Conservation (phyloP, 768 basidiomycete genomes). For the Hortiboletus campestris region DNA sequence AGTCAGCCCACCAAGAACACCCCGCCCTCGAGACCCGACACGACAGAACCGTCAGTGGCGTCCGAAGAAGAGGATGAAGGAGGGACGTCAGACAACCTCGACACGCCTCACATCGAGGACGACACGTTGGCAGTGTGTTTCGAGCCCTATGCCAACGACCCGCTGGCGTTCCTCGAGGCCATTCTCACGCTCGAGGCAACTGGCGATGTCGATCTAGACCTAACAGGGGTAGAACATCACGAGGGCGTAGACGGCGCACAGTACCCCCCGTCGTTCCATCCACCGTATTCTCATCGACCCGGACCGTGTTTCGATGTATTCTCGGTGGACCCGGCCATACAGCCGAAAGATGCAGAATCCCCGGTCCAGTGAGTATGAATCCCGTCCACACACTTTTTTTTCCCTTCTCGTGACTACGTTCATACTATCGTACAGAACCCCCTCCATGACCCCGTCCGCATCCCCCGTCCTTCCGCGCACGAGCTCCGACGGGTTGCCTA, state of each 20-base stretch:
- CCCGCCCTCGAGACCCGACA: background rate
- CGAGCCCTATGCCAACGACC: slow-evolving; percentile 47
- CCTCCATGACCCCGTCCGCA: too few relatives aligned
- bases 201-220: background rate
- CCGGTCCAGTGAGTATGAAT: too few relatives aligned
- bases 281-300: background rate
- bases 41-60: background rate
- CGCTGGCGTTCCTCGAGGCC: slow-evolving; percentile 37
- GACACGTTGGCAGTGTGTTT: background rate
- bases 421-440: too few relatives aligned
- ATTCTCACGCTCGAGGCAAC: background rate
- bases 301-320: background rate
- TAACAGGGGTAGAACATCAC: background rate
- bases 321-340: background rate
- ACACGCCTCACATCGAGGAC: background rate
- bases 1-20: too few relatives aligned
- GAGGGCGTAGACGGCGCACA: too few relatives aligned
- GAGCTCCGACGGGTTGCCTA: too few relatives aligned
- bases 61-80: background rate
- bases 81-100: background rate
- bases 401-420: too few relatives aligned
- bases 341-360: too few relatives aligned
- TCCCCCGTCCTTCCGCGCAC: too few relatives aligned
- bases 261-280: background rate
- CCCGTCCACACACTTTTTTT: too few relatives aligned